phyloP scores from a whole-genome alignment of 2,329 filamentous ascomycete genomes.

The Penicillium sp. region DNA sequence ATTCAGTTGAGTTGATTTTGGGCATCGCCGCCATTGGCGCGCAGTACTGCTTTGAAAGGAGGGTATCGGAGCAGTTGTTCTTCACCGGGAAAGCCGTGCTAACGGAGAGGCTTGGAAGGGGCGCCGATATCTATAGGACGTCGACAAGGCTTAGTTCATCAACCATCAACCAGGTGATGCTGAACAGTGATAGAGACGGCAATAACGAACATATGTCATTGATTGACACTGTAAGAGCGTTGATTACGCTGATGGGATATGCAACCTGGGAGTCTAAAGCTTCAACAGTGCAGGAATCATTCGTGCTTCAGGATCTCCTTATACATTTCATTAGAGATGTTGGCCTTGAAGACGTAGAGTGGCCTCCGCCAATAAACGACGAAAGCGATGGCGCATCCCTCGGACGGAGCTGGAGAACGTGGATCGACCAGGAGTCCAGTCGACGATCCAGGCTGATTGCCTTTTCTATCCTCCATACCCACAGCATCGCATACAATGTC shows the following conservation, averaged over 20 bases:
- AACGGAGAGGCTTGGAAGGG: slow-evolving; percentile 58
- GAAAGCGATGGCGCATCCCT: slow-evolving; percentile 12
- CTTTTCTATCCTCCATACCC: slow-evolving; percentile 46
- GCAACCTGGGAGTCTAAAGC: slow-evolving; percentile 37
- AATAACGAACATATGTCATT: slow-evolving; percentile 20
- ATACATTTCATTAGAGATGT: slow-evolving; percentile 37
- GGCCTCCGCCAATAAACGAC: slow-evolving; percentile 24
- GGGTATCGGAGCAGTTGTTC: slow-evolving; percentile 46
- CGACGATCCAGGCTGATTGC: slow-evolving; percentile 44
- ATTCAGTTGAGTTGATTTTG: slow-evolving; percentile 70
- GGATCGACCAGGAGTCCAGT: slow-evolving; percentile 42
- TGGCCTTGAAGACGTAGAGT: slow-evolving; percentile 33
- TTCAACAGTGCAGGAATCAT: slow-evolving; percentile 39
- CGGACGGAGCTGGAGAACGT: slow-evolving; percentile 37
- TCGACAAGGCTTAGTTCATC: slow-evolving; percentile 4
- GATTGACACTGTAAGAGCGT: slow-evolving; percentile 37
- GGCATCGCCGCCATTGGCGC: slow-evolving; percentile 67
- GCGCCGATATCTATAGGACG: slow-evolving; percentile 27
- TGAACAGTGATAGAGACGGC: slow-evolving; percentile 18
- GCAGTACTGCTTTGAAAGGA: slow-evolving; percentile 55
- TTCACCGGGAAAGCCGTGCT: slow-evolving; percentile 66
- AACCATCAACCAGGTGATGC: slow-evolving; percentile 21
- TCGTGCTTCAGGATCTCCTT: slow-evolving; percentile 36
- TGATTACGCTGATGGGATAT: slow-evolving; percentile 39
- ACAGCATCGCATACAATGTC: slow-evolving; percentile 46